phyloP scores from a whole-genome alignment of 192 early-diverging fungal genomes.

The Gorgonomyces haynaldii region DNA sequence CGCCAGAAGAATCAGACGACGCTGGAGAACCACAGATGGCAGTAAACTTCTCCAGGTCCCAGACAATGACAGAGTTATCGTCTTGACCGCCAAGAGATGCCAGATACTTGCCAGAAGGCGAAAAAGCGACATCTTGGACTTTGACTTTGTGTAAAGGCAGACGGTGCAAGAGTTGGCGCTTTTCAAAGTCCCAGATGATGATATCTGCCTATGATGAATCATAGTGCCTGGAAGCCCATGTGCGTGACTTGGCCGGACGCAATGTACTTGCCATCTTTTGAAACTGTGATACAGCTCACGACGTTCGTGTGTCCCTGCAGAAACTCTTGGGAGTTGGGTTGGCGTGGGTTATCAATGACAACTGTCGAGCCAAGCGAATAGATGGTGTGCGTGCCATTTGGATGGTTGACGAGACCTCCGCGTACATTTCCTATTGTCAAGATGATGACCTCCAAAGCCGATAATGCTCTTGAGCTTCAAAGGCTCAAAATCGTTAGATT shows the following conservation, averaged over 20 bases:
- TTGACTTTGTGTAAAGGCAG: conserved; percentile 48
- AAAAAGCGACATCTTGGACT: conserved; percentile 44
- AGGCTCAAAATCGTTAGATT: neutral
- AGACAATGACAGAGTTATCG: conserved; percentile 45
- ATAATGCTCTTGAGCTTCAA: conserved; percentile 36
- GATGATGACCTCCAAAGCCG: conserved; percentile 33
- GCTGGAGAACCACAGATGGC: conserved; percentile 46
- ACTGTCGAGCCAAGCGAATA: conserved; percentile 48
- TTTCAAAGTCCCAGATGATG: conserved; percentile 50
- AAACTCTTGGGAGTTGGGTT: conserved; percentile 38
- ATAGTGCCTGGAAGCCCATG: conserved; percentile 48
- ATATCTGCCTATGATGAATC: conserved; percentile 36
- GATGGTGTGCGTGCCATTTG: conserved; percentile 37
- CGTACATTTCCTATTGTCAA: conserved; percentile 27
- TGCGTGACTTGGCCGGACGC: conserved; percentile 49
- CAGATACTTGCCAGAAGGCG: conserved; percentile 36
- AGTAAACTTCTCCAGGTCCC: conserved; percentile 35
- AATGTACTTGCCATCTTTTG: conserved; percentile 31
- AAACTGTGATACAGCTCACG: conserved; percentile 38
- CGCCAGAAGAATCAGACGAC: conserved; percentile 37
- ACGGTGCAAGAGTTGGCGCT: conserved; percentile 18
- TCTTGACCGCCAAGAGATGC: conserved; percentile 44
- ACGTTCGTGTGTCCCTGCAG: conserved; percentile 47
- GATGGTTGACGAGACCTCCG: conserved; percentile 36
- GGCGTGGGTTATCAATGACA: conserved; percentile 27